A percentile compares a stretch with the other conserved stretches of the same genome.
Conservation (phyloP, 495 filamentous ascomycete species). For the Pseudomonodictys pantanalensis region DNA sequence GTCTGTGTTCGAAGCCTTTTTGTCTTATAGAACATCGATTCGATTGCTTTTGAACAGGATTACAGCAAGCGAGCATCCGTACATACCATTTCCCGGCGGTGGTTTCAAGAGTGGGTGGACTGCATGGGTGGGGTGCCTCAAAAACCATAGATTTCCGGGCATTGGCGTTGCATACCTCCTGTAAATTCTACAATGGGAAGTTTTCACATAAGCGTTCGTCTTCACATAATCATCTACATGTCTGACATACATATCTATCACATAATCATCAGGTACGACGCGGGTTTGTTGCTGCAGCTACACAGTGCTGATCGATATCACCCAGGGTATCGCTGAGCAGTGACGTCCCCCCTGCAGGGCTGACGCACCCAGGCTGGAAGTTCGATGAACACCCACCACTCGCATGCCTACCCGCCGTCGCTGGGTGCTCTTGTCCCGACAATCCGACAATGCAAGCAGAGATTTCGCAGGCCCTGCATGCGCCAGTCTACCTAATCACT, state of each 20-base stretch:
- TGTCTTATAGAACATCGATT: conserved; percentile 8
- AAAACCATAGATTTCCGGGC: conserved; percentile 21
- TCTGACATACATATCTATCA: not conserved
- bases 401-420: not conserved
- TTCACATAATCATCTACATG: not conserved
- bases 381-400: not conserved
- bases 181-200: not conserved
- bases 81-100: not conserved
- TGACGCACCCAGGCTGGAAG: not conserved
- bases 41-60: not conserved
- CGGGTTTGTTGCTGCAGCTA: not conserved
- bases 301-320: not conserved
- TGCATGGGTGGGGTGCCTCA: conserved; percentile 1
- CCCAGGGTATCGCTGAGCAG: not conserved
- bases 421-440: not conserved
- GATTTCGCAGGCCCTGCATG: not conserved
- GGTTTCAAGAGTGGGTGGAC: not conserved
- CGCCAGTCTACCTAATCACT: too few relatives aligned
- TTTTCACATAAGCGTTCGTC: too few relatives aligned
- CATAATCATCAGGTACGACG: not conserved
- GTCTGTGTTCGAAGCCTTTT: conserved; percentile 9
- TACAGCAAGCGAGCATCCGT: conserved; percentile 3
- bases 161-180: conserved; percentile 15
- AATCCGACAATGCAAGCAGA: not conserved
- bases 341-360: conserved; percentile 22